Conservation (phyloP, 108 stramenopile genomes). For the Cyclostephanos tholiformis region DNA sequence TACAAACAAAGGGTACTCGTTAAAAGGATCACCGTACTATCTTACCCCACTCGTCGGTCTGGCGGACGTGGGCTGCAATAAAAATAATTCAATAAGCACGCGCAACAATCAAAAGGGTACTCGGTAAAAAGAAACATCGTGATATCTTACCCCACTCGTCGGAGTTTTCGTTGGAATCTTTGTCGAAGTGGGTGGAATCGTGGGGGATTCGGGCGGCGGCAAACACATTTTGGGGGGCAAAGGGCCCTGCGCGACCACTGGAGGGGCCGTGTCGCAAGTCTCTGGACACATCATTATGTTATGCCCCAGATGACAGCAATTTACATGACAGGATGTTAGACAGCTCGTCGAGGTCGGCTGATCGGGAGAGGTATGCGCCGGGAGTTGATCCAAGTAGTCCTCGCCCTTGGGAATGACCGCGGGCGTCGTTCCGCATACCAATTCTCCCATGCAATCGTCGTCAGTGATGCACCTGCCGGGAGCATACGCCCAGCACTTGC, state of each 20-base stretch:
- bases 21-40: no score
- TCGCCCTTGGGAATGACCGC: background rate
- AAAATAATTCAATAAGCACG: no score
- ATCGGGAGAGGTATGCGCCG: background rate
- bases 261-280: slow-evolving; percentile 9
- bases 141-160: background rate
- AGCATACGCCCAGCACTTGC: slow-evolving; percentile 50
- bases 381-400: background rate
- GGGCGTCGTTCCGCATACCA: slow-evolving; percentile 29
- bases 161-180: background rate
- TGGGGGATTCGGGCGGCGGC: background rate
- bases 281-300: slow-evolving; percentile 3
- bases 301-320: background rate
- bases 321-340: background rate
- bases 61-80: background rate
- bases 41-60: background rate
- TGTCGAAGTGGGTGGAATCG: no score
- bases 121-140: no score
- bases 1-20: no score
- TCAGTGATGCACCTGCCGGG: slow-evolving; percentile 30
- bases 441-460: slow-evolving; percentile 52
- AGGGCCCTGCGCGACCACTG: background rate
- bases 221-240: background rate
- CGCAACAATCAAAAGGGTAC: no score
- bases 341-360: background rate